Conservation (phyloP, 2,329 filamentous ascomycete species). For the Nothomitra cinnamomea region DNA sequence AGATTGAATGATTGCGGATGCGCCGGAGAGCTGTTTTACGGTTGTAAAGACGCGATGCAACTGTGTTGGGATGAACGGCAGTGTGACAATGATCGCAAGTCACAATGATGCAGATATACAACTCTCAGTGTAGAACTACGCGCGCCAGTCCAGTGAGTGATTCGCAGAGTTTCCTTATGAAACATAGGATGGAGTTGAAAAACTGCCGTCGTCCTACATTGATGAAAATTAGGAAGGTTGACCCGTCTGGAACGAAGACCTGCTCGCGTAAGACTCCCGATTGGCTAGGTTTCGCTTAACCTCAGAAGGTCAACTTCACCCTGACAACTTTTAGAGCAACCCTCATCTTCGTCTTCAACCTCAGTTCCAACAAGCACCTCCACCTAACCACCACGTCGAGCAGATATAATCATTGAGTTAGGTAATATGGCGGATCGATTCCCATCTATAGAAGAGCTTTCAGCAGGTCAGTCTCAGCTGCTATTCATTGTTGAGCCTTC, state of each 20-base stretch:
- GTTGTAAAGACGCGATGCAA: not conserved
- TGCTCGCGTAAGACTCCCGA: not conserved
- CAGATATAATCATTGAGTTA: not conserved
- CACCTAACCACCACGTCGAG: not conserved
- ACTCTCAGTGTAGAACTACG: no score
- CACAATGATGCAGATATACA: no score
- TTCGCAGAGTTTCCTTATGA: no score
- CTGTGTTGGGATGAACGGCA: not conserved
- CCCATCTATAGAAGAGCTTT: conserved; percentile 64
- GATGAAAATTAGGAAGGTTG: not conserved
- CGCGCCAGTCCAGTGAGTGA: no score
- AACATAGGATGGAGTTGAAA: no score
- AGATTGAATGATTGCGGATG: not conserved
- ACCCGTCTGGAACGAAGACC: not conserved
- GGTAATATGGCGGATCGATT: conserved; percentile 56
- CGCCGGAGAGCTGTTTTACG: not conserved
- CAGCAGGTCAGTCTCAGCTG: conserved; percentile 30
- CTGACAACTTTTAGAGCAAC: not conserved
- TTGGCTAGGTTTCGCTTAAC: not conserved
- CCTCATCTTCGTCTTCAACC: not conserved
- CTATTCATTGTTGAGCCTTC: conserved; percentile 11
- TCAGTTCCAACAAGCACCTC: not conserved
- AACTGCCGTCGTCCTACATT: no score
- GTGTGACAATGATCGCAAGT: not conserved
- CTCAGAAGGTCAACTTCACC: not conserved